phyloP scores from a whole-genome alignment of 1,284 basidiomycete species.

The Heterobasidion irregulare region DNA sequence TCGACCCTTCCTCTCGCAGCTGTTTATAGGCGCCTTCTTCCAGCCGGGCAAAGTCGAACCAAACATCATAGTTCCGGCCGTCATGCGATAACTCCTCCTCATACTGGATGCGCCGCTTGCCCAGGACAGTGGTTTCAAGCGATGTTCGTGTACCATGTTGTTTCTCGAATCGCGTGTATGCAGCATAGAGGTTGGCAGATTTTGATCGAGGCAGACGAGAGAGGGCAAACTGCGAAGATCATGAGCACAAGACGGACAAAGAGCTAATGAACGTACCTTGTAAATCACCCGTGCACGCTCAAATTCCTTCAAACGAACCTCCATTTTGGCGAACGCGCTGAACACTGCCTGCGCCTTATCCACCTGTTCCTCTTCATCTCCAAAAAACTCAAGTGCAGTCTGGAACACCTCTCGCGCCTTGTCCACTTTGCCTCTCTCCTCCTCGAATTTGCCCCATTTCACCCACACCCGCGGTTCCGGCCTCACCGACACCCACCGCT shows the following conservation, averaged over 20 bases:
- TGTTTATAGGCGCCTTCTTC: constrained; percentile 86
- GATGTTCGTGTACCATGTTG: constrained; percentile 88
- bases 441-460: constrained; percentile 96
- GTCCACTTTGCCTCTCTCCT: constrained; percentile 80
- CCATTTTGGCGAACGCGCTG: constrained; percentile 96
- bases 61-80: constrained; percentile 91
- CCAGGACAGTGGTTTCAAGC: constrained; percentile 90
- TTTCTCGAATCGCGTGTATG: constrained; percentile 97
- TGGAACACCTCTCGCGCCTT: constrained; percentile 96
- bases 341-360: constrained; percentile 98
- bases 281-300: constrained; percentile 96
- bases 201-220: constrained; percentile 87
- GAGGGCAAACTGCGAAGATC: constrained; percentile 70
- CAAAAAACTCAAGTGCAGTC: constrained; percentile 94
- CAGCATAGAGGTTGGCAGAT: constrained; percentile 76
- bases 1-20: constrained; percentile 68
- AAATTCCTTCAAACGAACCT: constrained; percentile 91
- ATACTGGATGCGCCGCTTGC: constrained; percentile 95
- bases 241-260: constrained; percentile 2
- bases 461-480: constrained; percentile 97
- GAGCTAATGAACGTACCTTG: constrained; percentile 50
- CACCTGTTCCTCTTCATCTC: constrained; percentile 94
- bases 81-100: constrained; percentile 90
- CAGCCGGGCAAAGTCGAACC: constrained; percentile 94
- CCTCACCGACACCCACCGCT: constrained; percentile 88